These are phyloP conservation scores for Helotiales sp. DNA, from an alignment of 2,329 filamentous ascomycete species.

Conservation along the genomic window DNA sequence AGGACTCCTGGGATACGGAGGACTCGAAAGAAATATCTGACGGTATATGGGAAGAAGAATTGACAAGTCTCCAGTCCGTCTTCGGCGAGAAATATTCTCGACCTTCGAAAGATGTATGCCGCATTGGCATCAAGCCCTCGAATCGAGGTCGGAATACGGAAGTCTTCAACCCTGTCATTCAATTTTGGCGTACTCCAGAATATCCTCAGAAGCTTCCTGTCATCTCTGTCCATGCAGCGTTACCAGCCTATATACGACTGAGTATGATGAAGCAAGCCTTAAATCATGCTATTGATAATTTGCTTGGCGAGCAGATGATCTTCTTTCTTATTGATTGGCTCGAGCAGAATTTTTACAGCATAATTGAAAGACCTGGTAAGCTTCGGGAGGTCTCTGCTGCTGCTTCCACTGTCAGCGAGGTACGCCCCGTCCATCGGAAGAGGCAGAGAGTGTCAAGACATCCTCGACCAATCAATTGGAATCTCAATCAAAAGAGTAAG, in stretches of 20 bases:
- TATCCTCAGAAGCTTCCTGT: constrained; percentile 73
- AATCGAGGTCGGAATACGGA: constrained; percentile 49
- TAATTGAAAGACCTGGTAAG: constrained; percentile 81
- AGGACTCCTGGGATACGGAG: constrained; percentile 39
- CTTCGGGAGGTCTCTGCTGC: constrained; percentile 83
- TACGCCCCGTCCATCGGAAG: constrained; percentile 27
- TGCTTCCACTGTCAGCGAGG: constrained; percentile 63
- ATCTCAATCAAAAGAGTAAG: constrained; percentile 57
- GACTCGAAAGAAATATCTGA: constrained; percentile 51
- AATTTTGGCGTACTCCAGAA: constrained; percentile 69
- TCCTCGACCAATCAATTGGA: constrained; percentile 64
- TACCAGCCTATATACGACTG: constrained; percentile 91
- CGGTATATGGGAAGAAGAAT: constrained; percentile 82
- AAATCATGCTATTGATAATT: constrained; percentile 65
- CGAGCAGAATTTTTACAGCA: constrained; percentile 77
- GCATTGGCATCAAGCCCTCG: constrained; percentile 63
- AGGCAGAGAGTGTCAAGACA: constrained; percentile 42
- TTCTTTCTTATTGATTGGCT: constrained; percentile 92
- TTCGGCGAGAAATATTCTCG: constrained; percentile 72
- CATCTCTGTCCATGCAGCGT: constrained; percentile 65
- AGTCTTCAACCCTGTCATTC: constrained; percentile 55
- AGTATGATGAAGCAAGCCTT: constrained; percentile 81
- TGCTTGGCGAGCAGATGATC: constrained; percentile 85
- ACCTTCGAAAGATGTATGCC: constrained; percentile 63
- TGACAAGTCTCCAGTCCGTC: constrained; percentile 80